These are phyloP conservation scores for Coniochaeta pulveracea DNA, from an alignment of 2,329 filamentous ascomycete genomes.

Conservation along the genomic window DNA sequence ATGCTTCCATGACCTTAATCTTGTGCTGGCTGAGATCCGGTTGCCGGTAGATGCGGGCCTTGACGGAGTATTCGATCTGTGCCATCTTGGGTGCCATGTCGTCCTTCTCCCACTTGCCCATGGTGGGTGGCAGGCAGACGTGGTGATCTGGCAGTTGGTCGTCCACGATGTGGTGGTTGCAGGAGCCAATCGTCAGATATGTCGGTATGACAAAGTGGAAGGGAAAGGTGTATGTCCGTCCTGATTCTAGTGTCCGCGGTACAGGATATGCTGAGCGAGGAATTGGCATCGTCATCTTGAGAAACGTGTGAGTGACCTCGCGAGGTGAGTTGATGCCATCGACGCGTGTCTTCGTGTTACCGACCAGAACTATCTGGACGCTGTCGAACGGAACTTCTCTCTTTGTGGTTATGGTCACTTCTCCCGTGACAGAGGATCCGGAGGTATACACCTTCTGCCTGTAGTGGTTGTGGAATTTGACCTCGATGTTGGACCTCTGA, in stretches of 20 bases:
- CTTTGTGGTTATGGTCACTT: constrained; percentile 31
- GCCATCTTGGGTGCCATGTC: constrained; percentile 45
- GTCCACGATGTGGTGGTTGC: constrained; percentile 34
- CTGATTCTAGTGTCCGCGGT: constrained; percentile 34
- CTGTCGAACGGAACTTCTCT: constrained; percentile 36
- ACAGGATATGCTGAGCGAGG: constrained; percentile 32
- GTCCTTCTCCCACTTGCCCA: constrained; percentile 40
- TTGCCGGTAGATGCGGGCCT: constrained; percentile 29
- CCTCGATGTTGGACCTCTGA: constrained; percentile 28
- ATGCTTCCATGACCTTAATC: constrained; percentile 16
- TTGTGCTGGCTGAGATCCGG: constrained; percentile 13
- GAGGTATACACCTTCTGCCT: constrained; percentile 44
- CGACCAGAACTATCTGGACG: constrained; percentile 41
- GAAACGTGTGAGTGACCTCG: constrained; percentile 38
- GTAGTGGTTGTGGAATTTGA: constrained; percentile 42
- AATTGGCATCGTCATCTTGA: constrained; percentile 45
- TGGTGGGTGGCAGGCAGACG: constrained; percentile 38
- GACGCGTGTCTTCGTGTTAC: constrained; percentile 35
- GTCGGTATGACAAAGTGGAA: constrained; percentile 49
- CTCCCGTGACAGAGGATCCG: constrained; percentile 36
- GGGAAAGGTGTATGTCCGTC: constrained; percentile 36
- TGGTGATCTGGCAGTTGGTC: constrained; percentile 39
- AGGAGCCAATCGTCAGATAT: constrained; percentile 44
- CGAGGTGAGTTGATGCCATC: constrained; percentile 38
- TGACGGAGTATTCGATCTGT: constrained; percentile 39